phyloP scores from a whole-genome alignment of 257 asterid species.

The Scutellaria minor region DNA sequence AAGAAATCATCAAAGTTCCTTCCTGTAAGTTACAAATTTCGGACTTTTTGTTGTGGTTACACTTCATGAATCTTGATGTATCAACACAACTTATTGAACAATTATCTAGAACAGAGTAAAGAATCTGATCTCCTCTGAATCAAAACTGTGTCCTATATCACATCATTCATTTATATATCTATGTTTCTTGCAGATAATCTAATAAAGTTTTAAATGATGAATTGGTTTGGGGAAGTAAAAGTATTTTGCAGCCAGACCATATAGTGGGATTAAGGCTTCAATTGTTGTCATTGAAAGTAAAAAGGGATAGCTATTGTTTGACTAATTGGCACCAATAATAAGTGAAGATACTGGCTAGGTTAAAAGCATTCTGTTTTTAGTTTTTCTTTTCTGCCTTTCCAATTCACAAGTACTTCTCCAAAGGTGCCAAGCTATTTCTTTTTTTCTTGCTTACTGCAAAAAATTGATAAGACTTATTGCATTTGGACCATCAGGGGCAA shows the following conservation, averaged over 20 bases:
- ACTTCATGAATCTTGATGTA: conserved; percentile 21
- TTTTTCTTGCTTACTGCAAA: not conserved
- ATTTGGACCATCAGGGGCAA: conserved; percentile 1
- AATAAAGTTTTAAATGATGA: conserved; percentile 3
- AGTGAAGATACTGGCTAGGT: not conserved
- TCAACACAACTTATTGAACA: not conserved
- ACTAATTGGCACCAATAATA: conserved; percentile 10
- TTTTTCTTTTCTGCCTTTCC: not conserved
- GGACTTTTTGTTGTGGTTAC: conserved; percentile 18
- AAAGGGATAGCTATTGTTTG: conserved; percentile 13
- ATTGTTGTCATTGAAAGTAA: not conserved
- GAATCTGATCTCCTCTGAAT: not conserved
- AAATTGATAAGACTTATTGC: not conserved
- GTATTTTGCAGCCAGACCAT: too few relatives aligned
- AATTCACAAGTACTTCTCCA: not conserved
- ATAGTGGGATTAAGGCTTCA: too few relatives aligned
- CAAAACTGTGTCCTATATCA: conserved; percentile 4
- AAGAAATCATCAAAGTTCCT: conserved; percentile 90
- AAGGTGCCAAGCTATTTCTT: not conserved
- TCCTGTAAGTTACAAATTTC: conserved; percentile 67
- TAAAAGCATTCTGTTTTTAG: not conserved
- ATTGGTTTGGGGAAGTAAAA: not conserved
- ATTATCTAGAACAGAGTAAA: not conserved
- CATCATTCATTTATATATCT: conserved; percentile 5
- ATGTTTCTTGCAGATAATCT: conserved; percentile 9